Base-by-base conservation (phyloP, 2,329 filamentous ascomycete genomes). In the Epichloe aotearoae region DNA sequence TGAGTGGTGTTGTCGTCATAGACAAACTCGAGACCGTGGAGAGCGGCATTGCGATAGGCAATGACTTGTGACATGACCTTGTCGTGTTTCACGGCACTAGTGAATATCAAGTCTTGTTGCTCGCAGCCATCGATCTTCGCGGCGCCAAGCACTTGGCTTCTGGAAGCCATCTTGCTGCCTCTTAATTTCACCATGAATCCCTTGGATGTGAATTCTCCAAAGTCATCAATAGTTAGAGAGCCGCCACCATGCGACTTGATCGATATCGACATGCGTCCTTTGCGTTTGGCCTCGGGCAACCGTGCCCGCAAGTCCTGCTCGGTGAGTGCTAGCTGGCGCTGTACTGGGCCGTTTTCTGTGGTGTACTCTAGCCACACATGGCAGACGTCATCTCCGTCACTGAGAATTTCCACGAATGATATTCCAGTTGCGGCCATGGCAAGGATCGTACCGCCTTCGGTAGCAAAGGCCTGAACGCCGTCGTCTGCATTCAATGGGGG, bases 11-110 rank as follows among this genome's bases (percentile, higher is more conserved):
- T 77, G 64, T 97, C 89, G 61, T 97, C 91, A 62, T 95, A 97
- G 53, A 86, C 75, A 66, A 98, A 97, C 64, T 97, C 91, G 19
- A 98, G 67, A 0, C 93, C 93, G 63, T 95, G 85, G 12, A 97
- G 63, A 4, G 84, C 84, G 52, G 74, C 72, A 2, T 86, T 88
- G 59, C 88, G 83, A 61, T 89, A 94, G 14, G 95, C 74, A 53
- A 81, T 77, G 51, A 96, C 77, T 5, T 79, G 79, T 1, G 81
- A 83, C 55, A 97, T 72, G 33, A 95, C 75, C 55, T 89, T 84
- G 34, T 80, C 85, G 55, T 82, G 78, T 39, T 79, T 75, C 45
- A 77, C 68, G 14, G 82, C 78, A 61, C 83, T 86, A 41, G 84
- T 78, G 54, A 94, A 82, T 39, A 96, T 73, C 37, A 93, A 64